Conservation (phyloP, 2,329 filamentous ascomycete genomes). For the Penicillium sp. region DNA sequence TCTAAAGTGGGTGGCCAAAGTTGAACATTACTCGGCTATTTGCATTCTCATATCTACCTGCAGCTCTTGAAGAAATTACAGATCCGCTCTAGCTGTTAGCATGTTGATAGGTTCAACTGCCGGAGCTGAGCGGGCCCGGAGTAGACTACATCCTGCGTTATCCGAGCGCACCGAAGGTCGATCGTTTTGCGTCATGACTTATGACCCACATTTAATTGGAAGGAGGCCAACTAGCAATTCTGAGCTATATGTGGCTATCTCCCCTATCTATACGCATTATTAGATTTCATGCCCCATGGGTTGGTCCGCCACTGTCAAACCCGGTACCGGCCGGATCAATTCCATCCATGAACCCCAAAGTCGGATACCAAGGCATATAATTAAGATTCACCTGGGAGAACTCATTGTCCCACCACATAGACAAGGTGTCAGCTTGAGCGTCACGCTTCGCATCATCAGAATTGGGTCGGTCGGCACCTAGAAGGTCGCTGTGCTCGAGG, state of each 20-base stretch:
- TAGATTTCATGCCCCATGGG: neutral
- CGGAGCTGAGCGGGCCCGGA: no score
- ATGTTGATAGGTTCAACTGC: no score
- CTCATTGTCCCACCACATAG: constrained; percentile 1
- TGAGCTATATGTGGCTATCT: neutral
- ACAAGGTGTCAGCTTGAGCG: neutral
- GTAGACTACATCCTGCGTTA: no score
- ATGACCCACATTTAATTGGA: no score
- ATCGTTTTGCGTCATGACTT: no score
- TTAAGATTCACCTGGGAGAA: constrained; percentile 3
- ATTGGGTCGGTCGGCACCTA: neutral
- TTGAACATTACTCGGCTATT: no score
- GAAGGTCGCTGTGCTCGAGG: neutral
- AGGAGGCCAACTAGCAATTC: neutral
- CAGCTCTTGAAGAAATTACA: no score
- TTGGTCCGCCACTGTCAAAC: neutral
- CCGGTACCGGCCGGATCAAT: neutral
- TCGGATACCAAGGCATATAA: constrained; percentile 5
- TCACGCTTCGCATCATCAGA: neutral
- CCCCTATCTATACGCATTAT: neutral
- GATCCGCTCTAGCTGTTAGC: no score
- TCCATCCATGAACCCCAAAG: neutral
- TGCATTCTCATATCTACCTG: no score
- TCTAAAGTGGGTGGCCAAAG: no score
- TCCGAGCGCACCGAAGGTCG: no score